These are phyloP conservation scores for Phytophthora idaei DNA, from an alignment of 352 stramenopile species.

Conservation along the genomic window DNA sequence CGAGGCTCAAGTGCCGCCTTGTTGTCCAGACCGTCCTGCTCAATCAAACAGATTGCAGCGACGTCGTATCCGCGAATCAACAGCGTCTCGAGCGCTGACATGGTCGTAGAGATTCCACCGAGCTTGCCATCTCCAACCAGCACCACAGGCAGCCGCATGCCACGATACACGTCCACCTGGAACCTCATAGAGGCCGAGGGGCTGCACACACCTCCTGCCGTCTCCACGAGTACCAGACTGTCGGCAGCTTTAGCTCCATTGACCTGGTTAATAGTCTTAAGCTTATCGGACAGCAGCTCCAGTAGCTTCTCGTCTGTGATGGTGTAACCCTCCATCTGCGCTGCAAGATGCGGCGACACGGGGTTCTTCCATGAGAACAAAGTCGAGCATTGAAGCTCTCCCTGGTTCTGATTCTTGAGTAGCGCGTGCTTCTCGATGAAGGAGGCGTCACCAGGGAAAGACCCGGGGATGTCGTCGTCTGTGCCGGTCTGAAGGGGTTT, in stretches of 20 bases:
- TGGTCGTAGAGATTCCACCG: constrained; percentile 95
- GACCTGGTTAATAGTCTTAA: constrained; percentile 46
- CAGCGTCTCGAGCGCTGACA: constrained; percentile 94
- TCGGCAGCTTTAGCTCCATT: constrained; percentile 35
- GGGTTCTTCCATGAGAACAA: constrained; percentile 95
- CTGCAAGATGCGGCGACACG: constrained; percentile 94
- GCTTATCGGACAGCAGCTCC: constrained; percentile 61
- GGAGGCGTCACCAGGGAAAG: constrained; percentile 80
- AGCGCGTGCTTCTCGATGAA: constrained; percentile 78
- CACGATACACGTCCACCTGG: constrained; percentile 95
- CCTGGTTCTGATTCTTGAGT: constrained; percentile 6
- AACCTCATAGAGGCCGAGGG: constrained; percentile 82
- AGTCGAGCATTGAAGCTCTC: constrained; percentile 70
- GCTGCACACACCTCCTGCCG: constrained; percentile 94
- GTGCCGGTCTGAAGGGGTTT: constrained; percentile 97
- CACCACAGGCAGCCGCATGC: constrained; percentile 90
- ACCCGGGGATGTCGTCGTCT: constrained; percentile 46
- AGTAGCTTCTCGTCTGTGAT: constrained; percentile 91
- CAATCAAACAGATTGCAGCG: constrained; percentile 79
- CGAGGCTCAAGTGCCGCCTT: constrained; percentile 64
- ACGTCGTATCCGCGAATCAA: constrained; percentile 93
- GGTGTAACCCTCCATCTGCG: constrained; percentile 83
- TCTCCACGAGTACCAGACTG: constrained; percentile 92
- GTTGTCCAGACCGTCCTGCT: constrained; percentile 78
- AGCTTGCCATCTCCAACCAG: constrained; percentile 97